Conservation (phyloP, 495 filamentous ascomycete genomes). For the Cercophora scortea region DNA sequence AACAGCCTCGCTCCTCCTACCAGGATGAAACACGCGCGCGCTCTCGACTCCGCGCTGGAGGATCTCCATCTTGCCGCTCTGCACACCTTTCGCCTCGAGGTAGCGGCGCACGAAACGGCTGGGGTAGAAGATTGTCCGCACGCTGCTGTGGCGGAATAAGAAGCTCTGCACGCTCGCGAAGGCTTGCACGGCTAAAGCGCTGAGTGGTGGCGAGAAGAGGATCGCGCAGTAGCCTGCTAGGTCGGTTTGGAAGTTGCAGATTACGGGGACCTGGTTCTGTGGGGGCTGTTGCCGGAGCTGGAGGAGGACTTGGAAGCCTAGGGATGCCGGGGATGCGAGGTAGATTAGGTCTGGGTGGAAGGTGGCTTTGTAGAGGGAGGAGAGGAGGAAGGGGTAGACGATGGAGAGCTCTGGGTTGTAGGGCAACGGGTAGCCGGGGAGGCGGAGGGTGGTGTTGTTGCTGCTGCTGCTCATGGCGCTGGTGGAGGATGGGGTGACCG, state of each 20-base stretch:
- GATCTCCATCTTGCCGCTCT: slow-evolving; percentile 40
- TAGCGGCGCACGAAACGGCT: slow-evolving; percentile 49
- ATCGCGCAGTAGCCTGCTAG: slow-evolving; percentile 55
- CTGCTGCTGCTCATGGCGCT: background rate
- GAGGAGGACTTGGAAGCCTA: slow-evolving; percentile 55
- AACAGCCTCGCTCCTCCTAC: slow-evolving; percentile 35
- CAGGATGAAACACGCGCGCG: slow-evolving; percentile 46
- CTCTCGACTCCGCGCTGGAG: slow-evolving; percentile 52
- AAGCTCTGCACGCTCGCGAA: slow-evolving; percentile 50
- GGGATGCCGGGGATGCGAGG: slow-evolving; percentile 53
- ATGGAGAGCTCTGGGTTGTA: slow-evolving; percentile 58
- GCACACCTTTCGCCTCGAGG: slow-evolving; percentile 42
- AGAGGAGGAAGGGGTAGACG: slow-evolving; percentile 54
- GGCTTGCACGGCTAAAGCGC: slow-evolving; percentile 44
- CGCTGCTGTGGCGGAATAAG: slow-evolving; percentile 47
- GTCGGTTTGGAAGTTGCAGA: slow-evolving; percentile 61
- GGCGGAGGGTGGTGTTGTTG: slow-evolving; percentile 33
- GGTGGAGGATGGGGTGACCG: background rate
- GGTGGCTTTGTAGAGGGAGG: slow-evolving; percentile 41
- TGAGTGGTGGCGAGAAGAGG: slow-evolving; percentile 50
- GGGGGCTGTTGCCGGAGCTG: slow-evolving; percentile 48
- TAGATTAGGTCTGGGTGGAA: slow-evolving; percentile 55
- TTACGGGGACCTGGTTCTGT: slow-evolving; percentile 38
- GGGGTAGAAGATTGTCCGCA: slow-evolving; percentile 56
- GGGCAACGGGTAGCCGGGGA: slow-evolving; percentile 53